Base-by-base conservation (phyloP, 345 rosid species). In the Populus deltoides region DNA sequence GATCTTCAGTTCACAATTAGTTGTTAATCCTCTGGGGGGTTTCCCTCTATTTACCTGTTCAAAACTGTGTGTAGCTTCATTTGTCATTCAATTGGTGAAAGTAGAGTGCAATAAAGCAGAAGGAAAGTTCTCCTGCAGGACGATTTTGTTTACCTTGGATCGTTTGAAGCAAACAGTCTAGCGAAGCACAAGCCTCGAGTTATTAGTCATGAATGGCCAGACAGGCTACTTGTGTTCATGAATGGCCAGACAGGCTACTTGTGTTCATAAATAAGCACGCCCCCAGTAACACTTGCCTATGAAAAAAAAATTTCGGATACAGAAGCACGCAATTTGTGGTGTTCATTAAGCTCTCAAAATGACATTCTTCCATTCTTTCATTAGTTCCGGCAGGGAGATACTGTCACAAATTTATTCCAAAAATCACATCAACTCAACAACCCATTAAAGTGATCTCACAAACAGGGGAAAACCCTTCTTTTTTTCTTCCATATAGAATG, bases 1-100 rank as follows among this genome's bases (percentile, higher is more conserved):
- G 92, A 84, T 83, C 91, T 38, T 81, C 90, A 0, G 57, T 67
- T 39, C 91, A 78, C 66, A 78, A 86, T 74, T 87, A 82, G 75
- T 45, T 8, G 9, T 17, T 13, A 25, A 41, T 62, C 18, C 20
- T 55, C 8, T 31, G 18, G 8, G 7, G 16, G 7, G 16, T 70
- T 7, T 20, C 29, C 53, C 4, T 16, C 20, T 13, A 59, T 24
- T 15, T 8, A 38, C 29, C 36, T 25, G 33, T 43, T 16, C 39
- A 74, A 68, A 43, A 41, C 53, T 27, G 65, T 74, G 45, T 62
- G 45, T 62, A 9, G 16, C 59, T 73, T 22, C 36, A 47, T 31
- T 67, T 15, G 20, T 22, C 12, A 67, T 31, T 51, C 24, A 38
- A 53, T 75, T 66, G 53, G 57, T 82, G 16, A 39, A 53, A 74